Conservation (phyloP, 2,329 filamentous ascomycete species). For the Aspergillus oerlinghausenensis region DNA sequence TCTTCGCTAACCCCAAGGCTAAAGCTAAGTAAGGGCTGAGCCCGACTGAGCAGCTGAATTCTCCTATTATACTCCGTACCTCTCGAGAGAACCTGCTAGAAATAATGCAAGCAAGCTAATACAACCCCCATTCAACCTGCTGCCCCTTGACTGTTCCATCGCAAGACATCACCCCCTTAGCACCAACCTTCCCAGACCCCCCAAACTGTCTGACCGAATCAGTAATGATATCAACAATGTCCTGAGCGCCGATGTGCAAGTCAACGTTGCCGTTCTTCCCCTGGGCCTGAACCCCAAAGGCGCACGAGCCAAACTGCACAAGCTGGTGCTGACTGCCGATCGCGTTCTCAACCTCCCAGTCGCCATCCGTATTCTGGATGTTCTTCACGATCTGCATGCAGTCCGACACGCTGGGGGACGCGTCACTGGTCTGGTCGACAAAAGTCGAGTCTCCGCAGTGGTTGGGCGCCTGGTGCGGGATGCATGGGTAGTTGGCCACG, state of each 20-base stretch:
- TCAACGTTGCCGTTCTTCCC: conserved; percentile 21
- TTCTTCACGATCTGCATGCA: conserved; percentile 33
- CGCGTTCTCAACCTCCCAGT: conserved; percentile 11
- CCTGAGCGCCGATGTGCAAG: conserved; percentile 26
- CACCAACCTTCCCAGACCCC: conserved; percentile 27
- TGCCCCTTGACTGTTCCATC: conserved; percentile 15
- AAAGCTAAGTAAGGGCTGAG: too few relatives aligned
- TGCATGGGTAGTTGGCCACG: conserved; percentile 28
- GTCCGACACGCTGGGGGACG: conserved; percentile 32
- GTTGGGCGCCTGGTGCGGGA: background rate
- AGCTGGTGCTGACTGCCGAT: conserved; percentile 20
- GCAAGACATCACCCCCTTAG: conserved; percentile 33
- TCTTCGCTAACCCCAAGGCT: too few relatives aligned
- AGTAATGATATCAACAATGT: conserved; percentile 35
- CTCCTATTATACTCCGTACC: too few relatives aligned
- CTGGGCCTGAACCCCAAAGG: conserved; percentile 29
- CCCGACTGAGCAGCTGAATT: too few relatives aligned
- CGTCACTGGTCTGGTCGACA: conserved; percentile 30
- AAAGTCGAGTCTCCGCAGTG: conserved; percentile 23
- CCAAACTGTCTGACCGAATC: conserved; percentile 27
- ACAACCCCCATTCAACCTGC: conserved; percentile 23
- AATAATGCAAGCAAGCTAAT: conserved; percentile 5
- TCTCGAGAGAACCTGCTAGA: too few relatives aligned
- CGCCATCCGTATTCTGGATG: conserved; percentile 22
- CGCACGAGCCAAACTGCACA: conserved; percentile 24